Base-by-base conservation (phyloP, 148 eudicot species). In the Persicaria tinctoria region DNA sequence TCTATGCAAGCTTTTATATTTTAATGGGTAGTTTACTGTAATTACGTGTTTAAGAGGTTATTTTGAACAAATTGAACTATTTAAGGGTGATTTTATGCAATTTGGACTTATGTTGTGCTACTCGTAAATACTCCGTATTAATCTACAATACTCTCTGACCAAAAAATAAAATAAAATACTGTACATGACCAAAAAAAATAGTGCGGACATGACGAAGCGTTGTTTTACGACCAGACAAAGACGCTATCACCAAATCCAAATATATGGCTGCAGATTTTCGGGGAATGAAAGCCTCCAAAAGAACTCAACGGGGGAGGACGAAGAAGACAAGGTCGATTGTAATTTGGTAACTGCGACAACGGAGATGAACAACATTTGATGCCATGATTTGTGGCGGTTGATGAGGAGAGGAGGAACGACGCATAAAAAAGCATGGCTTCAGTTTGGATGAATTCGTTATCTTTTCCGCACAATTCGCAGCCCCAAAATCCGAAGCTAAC, bases 391-490 rank as follows among this genome's bases (percentile, higher is more conserved):
- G 48, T 66, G 70, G 70, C 44, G 70, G 70, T 13, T 14, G 70
- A 32, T 32, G 41, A 32, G 41, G 41, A 32, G 41, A 66, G 18
- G 70, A 41, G 18, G 74, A 71, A 50, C 74, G 74, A 9, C 11
- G n/a, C 11, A 53, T 71, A 46, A 18, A 48, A 71, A 16, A 60
- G 2, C 74, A 71, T 71, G 74, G 74, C 74, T 17, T 71, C 74
- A 50, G 8, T 71, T 71, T 71, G 74, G 54, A 47, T 71, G 74
- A 71, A 48, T 71, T 50, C 74, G 55, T 38, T 71, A 47, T 47
- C 74, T 50, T 44, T 66, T 46, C 70, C 70, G 46, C 70, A 46
- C 70, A 41, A 66, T 66, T 66, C 70, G 47, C 70, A 66, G 48
- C 70, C 48, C 48, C 70, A 46, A 44, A 66, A 41, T 66, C 70